These are phyloP conservation scores for Mycena metata DNA, from an alignment of 768 basidiomycete genomes.

Conservation along the genomic window DNA sequence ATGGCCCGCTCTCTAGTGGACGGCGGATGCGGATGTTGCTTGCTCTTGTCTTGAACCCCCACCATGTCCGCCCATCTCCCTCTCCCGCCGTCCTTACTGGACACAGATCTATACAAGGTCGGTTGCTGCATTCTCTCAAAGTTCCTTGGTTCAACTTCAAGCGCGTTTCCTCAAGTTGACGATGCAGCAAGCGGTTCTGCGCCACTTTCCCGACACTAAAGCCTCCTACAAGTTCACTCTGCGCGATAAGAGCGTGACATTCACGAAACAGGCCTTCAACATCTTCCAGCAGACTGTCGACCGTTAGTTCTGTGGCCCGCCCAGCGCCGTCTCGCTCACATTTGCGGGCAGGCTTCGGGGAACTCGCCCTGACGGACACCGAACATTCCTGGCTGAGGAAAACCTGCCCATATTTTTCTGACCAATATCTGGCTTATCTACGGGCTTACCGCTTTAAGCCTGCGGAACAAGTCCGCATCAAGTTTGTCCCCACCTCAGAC, in stretches of 20 bases:
- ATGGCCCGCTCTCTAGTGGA: too few relatives aligned
- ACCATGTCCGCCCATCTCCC: slow-evolving; percentile 54
- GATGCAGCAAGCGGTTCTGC: slow-evolving; percentile 94
- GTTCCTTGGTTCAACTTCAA: slow-evolving; percentile 6
- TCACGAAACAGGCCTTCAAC: slow-evolving; percentile 76
- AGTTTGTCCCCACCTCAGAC: slow-evolving; percentile 70
- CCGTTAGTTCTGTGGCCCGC: slow-evolving; percentile 56
- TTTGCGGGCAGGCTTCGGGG: slow-evolving; percentile 69
- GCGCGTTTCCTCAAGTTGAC: slow-evolving; percentile 69
- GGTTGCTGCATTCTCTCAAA: not conserved
- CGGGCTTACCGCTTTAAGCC: slow-evolving; percentile 78
- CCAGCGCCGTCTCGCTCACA: slow-evolving; percentile 15
- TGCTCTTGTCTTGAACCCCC: slow-evolving; percentile 26
- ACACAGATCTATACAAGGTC: slow-evolving; percentile 97
- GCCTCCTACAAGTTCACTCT: slow-evolving; percentile 87
- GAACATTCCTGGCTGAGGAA: slow-evolving; percentile 78
- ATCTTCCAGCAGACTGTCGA: slow-evolving; percentile 67
- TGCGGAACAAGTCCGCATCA: slow-evolving; percentile 71
- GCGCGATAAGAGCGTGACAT: slow-evolving; percentile 73
- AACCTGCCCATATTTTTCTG: slow-evolving; percentile 81
- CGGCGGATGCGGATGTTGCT: not conserved
- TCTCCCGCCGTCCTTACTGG: slow-evolving; percentile 75
- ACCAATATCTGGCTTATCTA: slow-evolving; percentile 84
- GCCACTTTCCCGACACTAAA: slow-evolving; percentile 79
- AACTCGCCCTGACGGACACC: slow-evolving; percentile 66